Evolutionary conservation across 345 rosid genomes (phyloP), one percentile per base, ranked within the genome.

Genomic region (Aquilaria yunnanensis): DNA sequence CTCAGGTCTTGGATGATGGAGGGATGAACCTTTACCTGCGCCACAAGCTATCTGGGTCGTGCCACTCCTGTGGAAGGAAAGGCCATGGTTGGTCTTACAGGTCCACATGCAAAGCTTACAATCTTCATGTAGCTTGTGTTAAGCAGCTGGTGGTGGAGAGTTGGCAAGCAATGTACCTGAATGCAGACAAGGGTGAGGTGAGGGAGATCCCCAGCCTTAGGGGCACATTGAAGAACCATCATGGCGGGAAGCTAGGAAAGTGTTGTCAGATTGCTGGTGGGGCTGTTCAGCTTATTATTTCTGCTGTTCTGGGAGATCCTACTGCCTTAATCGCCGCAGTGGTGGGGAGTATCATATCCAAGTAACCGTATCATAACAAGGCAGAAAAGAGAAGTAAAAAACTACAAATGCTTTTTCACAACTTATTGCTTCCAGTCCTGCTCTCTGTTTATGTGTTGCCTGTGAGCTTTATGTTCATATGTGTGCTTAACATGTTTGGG

Each of bases 291-390:
- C 69, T 81, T 12, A 69, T 78, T 5, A 65, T 74, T 5, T 74
- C 86, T 7, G 83, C 83, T 32, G 54, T 78, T 46, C 66, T 81
- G 53, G 86, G 86, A 4, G 83, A 78, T 70, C 83, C 83, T 32
- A 74, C 79, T 0, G 74, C 74, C 47, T 47, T 81, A 3, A 34
- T 81, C 31, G 67, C 74, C 14, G 79, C 77, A 11, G 78, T 70
- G 13, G 66, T 80, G n/a, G 73, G 62, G n/a, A 75, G 78, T n/a
- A 58, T 80, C 30, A 46, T 80, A 11, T 66, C 81, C 6, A 65
- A 68, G 65, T 71, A 68, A 54, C 43, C 23, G 23, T 23, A 23
- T 23, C 23, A 23, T 37, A 37, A 37, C 43, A 13, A 0, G 16
- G 8, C 43, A 37, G 43, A 5, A 37, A 37, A 23, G 23, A 23